Base-by-base conservation (phyloP, 345 rosid species). In the Aurinia saxatilis region DNA sequence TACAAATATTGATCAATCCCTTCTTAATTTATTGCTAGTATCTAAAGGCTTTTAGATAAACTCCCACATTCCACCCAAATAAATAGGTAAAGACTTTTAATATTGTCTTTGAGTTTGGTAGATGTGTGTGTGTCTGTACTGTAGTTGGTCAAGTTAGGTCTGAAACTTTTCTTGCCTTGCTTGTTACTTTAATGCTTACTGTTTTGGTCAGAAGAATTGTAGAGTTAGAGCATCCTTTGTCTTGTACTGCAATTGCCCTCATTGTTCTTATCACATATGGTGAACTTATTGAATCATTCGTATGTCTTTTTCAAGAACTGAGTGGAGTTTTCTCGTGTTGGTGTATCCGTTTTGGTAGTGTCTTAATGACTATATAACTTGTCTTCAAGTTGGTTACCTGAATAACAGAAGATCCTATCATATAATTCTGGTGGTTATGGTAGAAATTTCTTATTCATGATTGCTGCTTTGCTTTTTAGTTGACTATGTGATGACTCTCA, bases 91-190 rank as follows among this genome's bases (percentile, higher is more conserved):
- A 17, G 31, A 6, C 46, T 56, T 55, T 57, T 16, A 56, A 17
- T 55, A 36, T 36, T 46, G 33, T 13, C 12, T 51, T 50, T 42
- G 18, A 18, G 5, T 33, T 56, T 29, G 40, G 48, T 47, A 23
- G 37, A 45, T 45, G 38, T 15, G 12, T 25, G 30, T 49, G n/a
- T 25, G 2, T 27, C 11, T 14, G 13, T 18, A 37, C 18, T 47
- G 52, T 62, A 52, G 54, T 71, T 63, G 70, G 70, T 71, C 54
- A 64, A 49, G 70, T 56, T 71, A 48, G 70, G 65, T 71, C 59
- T 34, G 70, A 56, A 48, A 10, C 1, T 34, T 25, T 59, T 50
- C 16, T 9, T 49, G 3, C 50, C 14, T 68, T 59, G 60, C 73
- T 50, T 68, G 53, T 50, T 7, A 6, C 13, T 30, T 23, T 41